Conservation (phyloP, 129 eudicot genomes). For the Flaveria ramosissima region DNA sequence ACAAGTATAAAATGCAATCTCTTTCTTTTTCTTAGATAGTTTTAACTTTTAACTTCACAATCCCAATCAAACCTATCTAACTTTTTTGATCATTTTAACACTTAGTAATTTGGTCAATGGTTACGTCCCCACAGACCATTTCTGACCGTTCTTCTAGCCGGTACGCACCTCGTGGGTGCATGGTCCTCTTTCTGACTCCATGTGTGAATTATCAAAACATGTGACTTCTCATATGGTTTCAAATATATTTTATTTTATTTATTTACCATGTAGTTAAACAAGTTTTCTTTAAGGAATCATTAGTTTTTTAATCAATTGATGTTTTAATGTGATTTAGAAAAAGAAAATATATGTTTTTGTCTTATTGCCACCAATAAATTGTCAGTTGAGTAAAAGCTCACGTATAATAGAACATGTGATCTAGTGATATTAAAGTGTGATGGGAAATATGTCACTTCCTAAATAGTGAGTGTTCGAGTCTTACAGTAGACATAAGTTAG, state of each 20-base stretch:
- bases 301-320: too few relatives aligned
- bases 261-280: background rate
- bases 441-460: too few relatives aligned
- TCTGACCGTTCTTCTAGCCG: constrained; percentile 13
- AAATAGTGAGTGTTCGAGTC: too few relatives aligned
- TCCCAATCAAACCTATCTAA: background rate
- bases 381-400: too few relatives aligned
- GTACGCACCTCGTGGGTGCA: constrained; percentile 19
- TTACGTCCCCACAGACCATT: constrained; percentile 11
- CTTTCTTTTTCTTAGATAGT: too few relatives aligned
- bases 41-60: too few relatives aligned
- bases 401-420: too few relatives aligned
- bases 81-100: background rate
- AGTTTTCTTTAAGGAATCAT: too few relatives aligned
- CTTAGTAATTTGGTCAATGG: background rate
- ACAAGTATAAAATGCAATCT: too few relatives aligned
- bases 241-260: background rate
- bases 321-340: background rate
- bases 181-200: constrained; percentile 15
- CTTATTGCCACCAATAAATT: too few relatives aligned
- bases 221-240: constrained; percentile 2
- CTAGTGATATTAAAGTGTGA: too few relatives aligned
- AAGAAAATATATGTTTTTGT: background rate
- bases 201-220: constrained; percentile 8
- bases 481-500: too few relatives aligned